Evolutionary conservation across 208 protist genomes (phyloP), one percentile per base, ranked within the genome.

Genomic region (Wallacemonas sp.): DNA sequence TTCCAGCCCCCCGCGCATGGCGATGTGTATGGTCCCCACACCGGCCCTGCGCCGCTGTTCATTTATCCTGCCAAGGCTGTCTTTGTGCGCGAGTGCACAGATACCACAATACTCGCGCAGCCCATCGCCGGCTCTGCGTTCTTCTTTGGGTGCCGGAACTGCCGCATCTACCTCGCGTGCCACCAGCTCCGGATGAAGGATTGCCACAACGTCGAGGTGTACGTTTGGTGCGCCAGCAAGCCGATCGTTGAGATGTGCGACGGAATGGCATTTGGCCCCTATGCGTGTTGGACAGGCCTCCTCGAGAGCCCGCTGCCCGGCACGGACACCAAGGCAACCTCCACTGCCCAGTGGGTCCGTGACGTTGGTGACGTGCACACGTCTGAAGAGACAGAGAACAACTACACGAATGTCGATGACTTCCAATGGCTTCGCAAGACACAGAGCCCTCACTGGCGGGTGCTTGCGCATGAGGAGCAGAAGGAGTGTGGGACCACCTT

Each of bases 371-470:
- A 91, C 44, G 79, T 88, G 33, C 46, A 58, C 1, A 66, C 80
- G 66, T 49, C 60, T 15, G 72, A 51, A 45, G 51, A 60, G 5
- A 76, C 73, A 21, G 67, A 69, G 58, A 42, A 59, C 21, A 72
- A 66, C 41, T 93, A 90, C 64, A 68, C 42, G n/a, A 75, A 51
- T 22, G 82, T 96, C 24, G 81, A 94, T 56, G 90, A 96, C 67
- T 96, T 96, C 66, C 88, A 93, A 66, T 94, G 90, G 88, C 72
- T 96, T 33, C 82, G 75, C 41, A 92, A 91, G 72, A 82, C 72
- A 21, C 62, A 63, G 22, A 94, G 87, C 53, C 90, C 90, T 24
- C 80, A 96, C 60, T 96, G 90, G 88, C 71, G 80, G 26, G 74
- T 89, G 1, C 38, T 96, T 24, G 53, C 51, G n/a, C 64, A 22